Base-by-base conservation (phyloP, 805 yeast species). In the Yamadazyma insecticola region DNA sequence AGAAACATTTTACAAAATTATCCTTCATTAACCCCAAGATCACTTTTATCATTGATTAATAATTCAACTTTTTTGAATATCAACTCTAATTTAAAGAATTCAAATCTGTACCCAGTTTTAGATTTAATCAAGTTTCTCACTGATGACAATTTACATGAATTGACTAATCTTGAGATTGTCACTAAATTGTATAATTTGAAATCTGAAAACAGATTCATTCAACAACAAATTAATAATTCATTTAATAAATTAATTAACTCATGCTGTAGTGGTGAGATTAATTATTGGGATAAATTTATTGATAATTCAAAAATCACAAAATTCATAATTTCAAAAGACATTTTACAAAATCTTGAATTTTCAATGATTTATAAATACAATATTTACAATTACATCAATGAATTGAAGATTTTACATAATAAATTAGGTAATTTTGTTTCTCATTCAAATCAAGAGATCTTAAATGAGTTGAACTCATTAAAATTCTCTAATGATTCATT, bases 291-390 rank as follows among this genome's bases (percentile, higher is more conserved):
- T 4, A 29, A 26, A 10, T 24, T 24, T 15, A 7, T 5, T 16
- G 36, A 34, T 11, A 20, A 13, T 1, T 16, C 18, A 13, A 14
- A 28, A 6, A 24, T 38, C 23, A 35, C 45, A 2, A 35, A 28
- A 14, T 36, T 46, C 26, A 29, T 26, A 14, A 33, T 44, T 9
- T 40, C 49, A 9, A 26, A 36, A 2, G 30, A 37, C 12, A 31
- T 33, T 13, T 26, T 41, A 20, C 37, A 37, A 20, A 50, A 50
- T 28, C 51, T 38, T 32, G 56, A 51, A 25, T 33, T 48, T 17
- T 43, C 55, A 6, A 33, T 37, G 40, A 35, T 50, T 21, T 40
- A 35, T 30, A 26, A 46, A 12, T 24, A 30, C 13, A 39, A 43
- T 7, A 26, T 51, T 11, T 41, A 38, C 20, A 29, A 45, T 10